Base-by-base conservation (phyloP, 139 green algal genomes). In the Tetradesmus obliquus region DNA sequence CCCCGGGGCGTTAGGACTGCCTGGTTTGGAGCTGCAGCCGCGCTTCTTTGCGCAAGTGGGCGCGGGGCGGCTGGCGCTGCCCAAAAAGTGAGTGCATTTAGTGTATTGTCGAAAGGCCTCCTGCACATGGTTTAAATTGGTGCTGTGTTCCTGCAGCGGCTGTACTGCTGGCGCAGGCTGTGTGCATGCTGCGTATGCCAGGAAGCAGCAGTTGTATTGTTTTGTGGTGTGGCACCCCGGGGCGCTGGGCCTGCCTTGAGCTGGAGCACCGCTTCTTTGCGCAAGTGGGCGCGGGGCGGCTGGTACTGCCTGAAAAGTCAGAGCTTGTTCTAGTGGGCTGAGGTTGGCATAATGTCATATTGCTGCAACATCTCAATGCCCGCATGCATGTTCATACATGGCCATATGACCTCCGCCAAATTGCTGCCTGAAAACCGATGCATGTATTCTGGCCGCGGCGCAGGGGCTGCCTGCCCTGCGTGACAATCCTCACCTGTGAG, bases 231-330 rank as follows among this genome's bases (percentile, higher is more conserved):
- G 87, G 53, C 92, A 94, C 51, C 90, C 92, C 0, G 90, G 80
- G 3, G 45, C 72, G 6, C 13, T 74, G 62, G 80, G 80, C 3
- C 58, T 92, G 20, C 88, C 88, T 4, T 8, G 54, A 88, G 4
- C 79, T 82, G 3, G 76, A 82, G 19, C 60, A 3, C n/a, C 80
- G 55, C 19, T 76, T 76, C 66, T 76, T 76, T 76, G 66, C 66
- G 15, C 15, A 76, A 76, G 66, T 76, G 66, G 66, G 66, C 19
- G 87, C 83, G 19, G 92, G 92, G 3, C 88, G 84, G 66, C 8
- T 94, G 13, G 92, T 87, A 6, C 24, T 90, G 22, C 79, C 58
- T 1, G 92, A 93, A 60, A 94, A 72, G 92, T 92, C 32, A 82
- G 92, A 45, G 79, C 32, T 45, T 45, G 32, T 45, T 45, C 32